Conservation (phyloP, 1,139 yeast species). For the Pichia sp. region DNA sequence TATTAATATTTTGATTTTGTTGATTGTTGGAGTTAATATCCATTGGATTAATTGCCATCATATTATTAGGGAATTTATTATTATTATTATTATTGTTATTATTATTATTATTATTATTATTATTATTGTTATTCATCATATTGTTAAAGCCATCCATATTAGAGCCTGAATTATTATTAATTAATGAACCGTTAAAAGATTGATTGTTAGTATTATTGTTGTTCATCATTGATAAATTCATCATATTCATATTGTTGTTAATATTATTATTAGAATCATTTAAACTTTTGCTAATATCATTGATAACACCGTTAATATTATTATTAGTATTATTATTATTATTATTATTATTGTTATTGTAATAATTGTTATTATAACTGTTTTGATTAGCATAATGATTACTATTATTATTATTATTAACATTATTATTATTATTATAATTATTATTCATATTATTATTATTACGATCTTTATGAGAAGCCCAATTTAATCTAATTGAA, state of each 20-base stretch:
- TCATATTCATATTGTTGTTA: slow-evolving; percentile 7
- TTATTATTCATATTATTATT: slow-evolving; percentile 12
- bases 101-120: not conserved
- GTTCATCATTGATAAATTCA: slow-evolving; percentile 11
- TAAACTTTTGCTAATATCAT: slow-evolving; percentile 6
- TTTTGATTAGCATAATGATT: slow-evolving; percentile 10
- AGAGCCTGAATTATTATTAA: not conserved
- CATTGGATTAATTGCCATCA: slow-evolving; percentile 16
- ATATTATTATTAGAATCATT: not conserved
- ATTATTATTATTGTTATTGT: slow-evolving; percentile 1
- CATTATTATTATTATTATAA: slow-evolving; percentile 12
- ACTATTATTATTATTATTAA: slow-evolving; percentile 9
- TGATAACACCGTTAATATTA: slow-evolving; percentile 2
- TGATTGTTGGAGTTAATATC: slow-evolving; percentile 8
- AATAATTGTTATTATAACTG: slow-evolving; percentile 10
- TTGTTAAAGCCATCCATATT: not conserved
- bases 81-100: not conserved
- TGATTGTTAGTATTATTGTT: slow-evolving; percentile 15
- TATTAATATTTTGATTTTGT: not conserved
- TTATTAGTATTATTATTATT: slow-evolving; percentile 2
- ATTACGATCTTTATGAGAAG: slow-evolving; percentile 55
- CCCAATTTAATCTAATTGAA: slow-evolving; percentile 83
- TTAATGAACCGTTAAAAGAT: not conserved
- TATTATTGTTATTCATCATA: too few relatives aligned
- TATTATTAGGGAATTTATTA: not conserved